A percentile compares a stretch with the other conserved stretches of the same genome.
These are phyloP conservation scores for Pseudocercospora crystallina DNA, from an alignment of 2,329 filamentous ascomycete genomes.

Conservation along the genomic window DNA sequence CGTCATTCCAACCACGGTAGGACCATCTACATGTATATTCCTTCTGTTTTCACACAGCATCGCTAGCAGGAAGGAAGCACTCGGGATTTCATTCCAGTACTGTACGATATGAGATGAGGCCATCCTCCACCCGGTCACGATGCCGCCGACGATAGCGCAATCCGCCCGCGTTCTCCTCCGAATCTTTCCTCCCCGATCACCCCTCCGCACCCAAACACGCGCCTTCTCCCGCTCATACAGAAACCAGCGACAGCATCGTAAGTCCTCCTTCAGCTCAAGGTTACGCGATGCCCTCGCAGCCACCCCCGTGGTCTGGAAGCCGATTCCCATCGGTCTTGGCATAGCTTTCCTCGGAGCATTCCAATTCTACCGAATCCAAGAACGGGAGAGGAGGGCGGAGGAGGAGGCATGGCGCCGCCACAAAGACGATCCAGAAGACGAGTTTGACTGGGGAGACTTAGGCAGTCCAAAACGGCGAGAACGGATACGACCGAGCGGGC, in stretches of 20 bases:
- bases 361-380: slow-evolving; percentile 76
- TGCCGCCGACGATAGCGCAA: slow-evolving; percentile 9
- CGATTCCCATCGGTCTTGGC: slow-evolving; percentile 82
- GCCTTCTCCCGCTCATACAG: slow-evolving; percentile 19
- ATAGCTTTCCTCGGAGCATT: slow-evolving; percentile 79
- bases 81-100: too few species aligned
- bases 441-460: slow-evolving; percentile 26
- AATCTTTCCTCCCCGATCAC: slow-evolving; percentile 5
- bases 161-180: slow-evolving; percentile 9
- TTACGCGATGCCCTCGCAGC: slow-evolving; percentile 59
- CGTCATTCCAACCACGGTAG: too few species aligned
- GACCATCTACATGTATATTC: background rate
- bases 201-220: slow-evolving; percentile 9
- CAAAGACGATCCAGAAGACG: slow-evolving; percentile 45
- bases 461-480: slow-evolving; percentile 54
- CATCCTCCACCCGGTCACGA: background rate
- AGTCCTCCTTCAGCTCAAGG: slow-evolving; percentile 54
- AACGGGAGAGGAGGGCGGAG: slow-evolving; percentile 45
- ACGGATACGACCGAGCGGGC: slow-evolving; percentile 75
- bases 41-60: background rate
- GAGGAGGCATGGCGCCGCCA: slow-evolving; percentile 45
- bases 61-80: too few species aligned
- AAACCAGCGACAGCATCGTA: slow-evolving; percentile 21
- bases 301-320: slow-evolving; percentile 80
- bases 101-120: slow-evolving; percentile 5